Conservation (phyloP, 148 eudicot species). For the Simmondsia chinensis region DNA sequence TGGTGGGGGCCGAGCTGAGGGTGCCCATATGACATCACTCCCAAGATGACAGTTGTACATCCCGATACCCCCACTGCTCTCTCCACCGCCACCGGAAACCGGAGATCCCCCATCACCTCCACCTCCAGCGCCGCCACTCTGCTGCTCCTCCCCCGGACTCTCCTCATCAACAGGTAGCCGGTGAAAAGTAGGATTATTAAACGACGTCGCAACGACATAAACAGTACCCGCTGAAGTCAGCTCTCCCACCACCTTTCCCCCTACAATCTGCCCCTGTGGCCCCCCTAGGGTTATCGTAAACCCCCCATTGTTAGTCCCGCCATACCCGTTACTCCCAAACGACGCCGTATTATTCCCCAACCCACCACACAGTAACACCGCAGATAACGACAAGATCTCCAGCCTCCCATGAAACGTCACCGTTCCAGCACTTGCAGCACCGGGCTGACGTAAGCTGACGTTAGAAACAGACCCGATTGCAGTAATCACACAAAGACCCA, state of each 20-base stretch:
- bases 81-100: slow-evolving; percentile 9
- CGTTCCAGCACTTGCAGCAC: slow-evolving; percentile 22
- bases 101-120: slow-evolving; percentile 10
- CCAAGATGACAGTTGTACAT: slow-evolving; percentile 25
- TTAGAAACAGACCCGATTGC: slow-evolving; percentile 49
- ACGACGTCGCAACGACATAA: slow-evolving; percentile 54
- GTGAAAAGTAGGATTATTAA: slow-evolving; percentile 36
- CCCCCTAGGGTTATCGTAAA: slow-evolving; percentile 58
- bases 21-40: slow-evolving; percentile 33
- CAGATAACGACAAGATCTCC: slow-evolving; percentile 30
- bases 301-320: slow-evolving; percentile 1
- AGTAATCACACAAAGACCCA: slow-evolving; percentile 39
- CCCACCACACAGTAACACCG: slow-evolving; percentile 10
- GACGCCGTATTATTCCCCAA: slow-evolving; percentile 5
- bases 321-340: neutral
- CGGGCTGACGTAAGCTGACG: slow-evolving; percentile 41
- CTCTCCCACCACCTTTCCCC: slow-evolving; percentile 54
- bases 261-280: slow-evolving; percentile 74
- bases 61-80: slow-evolving; percentile 7
- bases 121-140: slow-evolving; percentile 21
- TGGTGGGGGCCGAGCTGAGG: slow-evolving; percentile 30
- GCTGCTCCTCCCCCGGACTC: slow-evolving; percentile 4
- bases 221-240: slow-evolving; percentile 38
- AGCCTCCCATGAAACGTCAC: slow-evolving; percentile 47
- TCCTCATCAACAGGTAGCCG: slow-evolving; percentile 31